These are phyloP conservation scores for Sabuloglossum arenarium DNA, from an alignment of 495 filamentous ascomycete genomes.

Conservation along the genomic window DNA sequence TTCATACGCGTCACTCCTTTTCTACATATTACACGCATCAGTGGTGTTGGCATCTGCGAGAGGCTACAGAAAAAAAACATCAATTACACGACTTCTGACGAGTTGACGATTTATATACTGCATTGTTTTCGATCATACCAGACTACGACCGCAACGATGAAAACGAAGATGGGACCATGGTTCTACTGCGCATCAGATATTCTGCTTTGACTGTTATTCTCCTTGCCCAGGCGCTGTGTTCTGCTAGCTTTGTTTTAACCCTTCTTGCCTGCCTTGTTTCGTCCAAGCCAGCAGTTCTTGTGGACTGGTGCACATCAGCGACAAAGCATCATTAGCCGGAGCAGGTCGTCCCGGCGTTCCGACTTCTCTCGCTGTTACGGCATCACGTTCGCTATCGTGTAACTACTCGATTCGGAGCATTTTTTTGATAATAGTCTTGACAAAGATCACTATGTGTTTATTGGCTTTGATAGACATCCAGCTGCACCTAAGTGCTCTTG, in stretches of 20 bases:
- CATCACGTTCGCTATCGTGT: not conserved
- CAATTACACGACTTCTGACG: constrained; percentile 1
- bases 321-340: not conserved
- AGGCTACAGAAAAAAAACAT: not conserved
- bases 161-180: not conserved
- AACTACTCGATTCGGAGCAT: not conserved
- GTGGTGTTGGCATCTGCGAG: constrained; percentile 1
- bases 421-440: not conserved
- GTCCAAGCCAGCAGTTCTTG: not conserved
- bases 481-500: no score
- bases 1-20: not conserved
- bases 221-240: not conserved
- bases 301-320: not conserved
- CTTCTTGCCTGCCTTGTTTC: not conserved
- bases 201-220: not conserved
- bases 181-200: not conserved
- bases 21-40: constrained; percentile 2
- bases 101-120: constrained; percentile 1
- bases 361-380: not conserved
- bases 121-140: constrained; percentile 1
- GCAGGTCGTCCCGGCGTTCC: not conserved
- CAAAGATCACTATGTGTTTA: no score
- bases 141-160: not conserved
- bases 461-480: no score
- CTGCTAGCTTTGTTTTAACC: not conserved